Evolutionary conservation across 2,329 filamentous ascomycete genomes (phyloP), one percentile per base, ranked within the genome.

Genomic region (Fusarium denticulatum): DNA sequence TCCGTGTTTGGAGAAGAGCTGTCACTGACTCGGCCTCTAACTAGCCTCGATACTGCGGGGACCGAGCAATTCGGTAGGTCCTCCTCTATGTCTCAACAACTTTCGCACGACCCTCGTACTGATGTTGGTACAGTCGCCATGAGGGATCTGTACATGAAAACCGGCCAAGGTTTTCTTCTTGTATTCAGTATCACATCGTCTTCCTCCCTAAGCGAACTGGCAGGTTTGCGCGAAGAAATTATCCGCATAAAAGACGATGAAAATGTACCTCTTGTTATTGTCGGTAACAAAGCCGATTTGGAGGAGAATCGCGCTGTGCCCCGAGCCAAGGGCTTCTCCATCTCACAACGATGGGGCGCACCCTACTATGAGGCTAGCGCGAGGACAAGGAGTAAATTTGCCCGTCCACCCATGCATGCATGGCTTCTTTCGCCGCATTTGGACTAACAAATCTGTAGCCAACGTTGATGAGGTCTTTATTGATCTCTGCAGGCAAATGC

Each of bases 331-430:
- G 95, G 94, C 10, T 97, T 97, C 80, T 89, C 92, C 37, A 89
- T 97, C 72, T 95, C 93, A n/a, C 94, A 96, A 79, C 89, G 89
- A 79, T 97, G 95, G 95, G 92, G 92, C 26, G 93, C 93, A 40
- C 95, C 95, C 1, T 97, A 97, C 81, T 97, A 97, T 80, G 95
- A 97, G 84, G 93, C 95, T 40, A 96, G 93, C 72, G 95, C 95
- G 57, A 88, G 95, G 72, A 91, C 93, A 76, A 88, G 92, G 79
- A 93, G 79, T 93, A 80, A 79, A 87, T 82, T 66, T 49, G 37
- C 63, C 65, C 53, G 36, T 37, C 10, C 36, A 24, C 57, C 58
- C 49, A 64, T 55, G 34, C 45, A n/a, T 42, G 45, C 47, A 22
- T 42, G 40, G 69, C 47, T 53, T 43, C 42, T 53, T 57, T 60